phyloP scores from a whole-genome alignment of 306 rosid species.

The Castanopsis chinensis region DNA sequence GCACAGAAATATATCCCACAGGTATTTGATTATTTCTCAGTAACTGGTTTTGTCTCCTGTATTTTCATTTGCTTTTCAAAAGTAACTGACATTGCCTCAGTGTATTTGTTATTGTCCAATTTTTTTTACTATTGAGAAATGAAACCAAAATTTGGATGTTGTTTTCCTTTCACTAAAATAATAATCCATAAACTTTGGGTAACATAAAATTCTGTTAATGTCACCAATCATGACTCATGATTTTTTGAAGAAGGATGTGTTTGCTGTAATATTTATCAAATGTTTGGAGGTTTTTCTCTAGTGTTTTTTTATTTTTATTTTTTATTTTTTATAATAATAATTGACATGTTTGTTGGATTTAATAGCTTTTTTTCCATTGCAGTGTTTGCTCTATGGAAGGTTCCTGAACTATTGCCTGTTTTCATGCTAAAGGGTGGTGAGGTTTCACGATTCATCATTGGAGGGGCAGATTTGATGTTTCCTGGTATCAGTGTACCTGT shows the following conservation, averaged over 20 bases:
- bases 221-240: neutral
- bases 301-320: too few relatives aligned
- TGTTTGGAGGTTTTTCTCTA: neutral
- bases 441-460: conserved; percentile 77
- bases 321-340: too few relatives aligned
- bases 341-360: neutral
- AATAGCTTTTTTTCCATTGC: conserved; percentile 9
- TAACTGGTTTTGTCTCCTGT: neutral
- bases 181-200: neutral
- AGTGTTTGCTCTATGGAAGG: conserved; percentile 94
- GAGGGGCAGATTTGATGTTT: conserved; percentile 98
- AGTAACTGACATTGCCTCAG: neutral
- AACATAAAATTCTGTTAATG: neutral
- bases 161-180: neutral
- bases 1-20: conserved; percentile 74
- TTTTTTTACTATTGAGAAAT: neutral
- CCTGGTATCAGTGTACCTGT: conserved; percentile 83
- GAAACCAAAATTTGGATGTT: neutral
- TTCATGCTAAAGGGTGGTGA: conserved; percentile 84
- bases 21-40: conserved; percentile 33
- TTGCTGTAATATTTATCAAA: neutral
- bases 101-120: neutral
- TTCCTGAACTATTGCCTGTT: conserved; percentile 77
- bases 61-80: neutral
- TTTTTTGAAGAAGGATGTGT: neutral